These are phyloP conservation scores for Amphicarpaea edgeworthii DNA, from an alignment of 306 rosid species.

Conservation along the genomic window DNA sequence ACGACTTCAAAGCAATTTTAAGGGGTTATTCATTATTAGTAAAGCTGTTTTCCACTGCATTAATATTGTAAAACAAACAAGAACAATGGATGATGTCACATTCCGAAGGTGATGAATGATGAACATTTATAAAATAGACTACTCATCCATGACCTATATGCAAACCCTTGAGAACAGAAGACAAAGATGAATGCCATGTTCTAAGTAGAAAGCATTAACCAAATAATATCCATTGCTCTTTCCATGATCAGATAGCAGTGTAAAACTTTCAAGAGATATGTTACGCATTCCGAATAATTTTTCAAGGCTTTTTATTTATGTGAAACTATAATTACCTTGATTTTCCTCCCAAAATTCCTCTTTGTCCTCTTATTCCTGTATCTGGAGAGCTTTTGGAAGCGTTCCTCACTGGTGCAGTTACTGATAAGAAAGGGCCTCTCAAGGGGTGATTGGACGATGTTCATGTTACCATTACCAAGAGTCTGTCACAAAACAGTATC, in stretches of 20 bases:
- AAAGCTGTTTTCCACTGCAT: too few relatives aligned
- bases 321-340: constrained; percentile 70
- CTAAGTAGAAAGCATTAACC: neutral
- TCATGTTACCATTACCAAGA: constrained; percentile 66
- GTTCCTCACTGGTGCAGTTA: constrained; percentile 84
- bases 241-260: neutral
- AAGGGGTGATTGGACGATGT: constrained; percentile 61
- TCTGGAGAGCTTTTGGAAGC: constrained; percentile 88
- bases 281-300: neutral
- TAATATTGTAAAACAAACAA: neutral
- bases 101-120: constrained; percentile 3
- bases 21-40: too few relatives aligned
- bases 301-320: constrained; percentile 19
- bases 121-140: neutral
- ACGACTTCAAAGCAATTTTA: neutral
- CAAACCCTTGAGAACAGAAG: constrained; percentile 1
- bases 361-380: constrained; percentile 91
- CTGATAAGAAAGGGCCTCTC: constrained; percentile 65
- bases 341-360: constrained; percentile 97
- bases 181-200: constrained; percentile 15
- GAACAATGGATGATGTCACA: neutral
- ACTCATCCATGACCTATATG: neutral
- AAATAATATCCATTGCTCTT: constrained; percentile 1
- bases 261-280: neutral
- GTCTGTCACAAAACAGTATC: constrained; percentile 78